Base-by-base conservation (phyloP, 2,329 filamentous ascomycete genomes). In the Grosmannia clavigera region DNA sequence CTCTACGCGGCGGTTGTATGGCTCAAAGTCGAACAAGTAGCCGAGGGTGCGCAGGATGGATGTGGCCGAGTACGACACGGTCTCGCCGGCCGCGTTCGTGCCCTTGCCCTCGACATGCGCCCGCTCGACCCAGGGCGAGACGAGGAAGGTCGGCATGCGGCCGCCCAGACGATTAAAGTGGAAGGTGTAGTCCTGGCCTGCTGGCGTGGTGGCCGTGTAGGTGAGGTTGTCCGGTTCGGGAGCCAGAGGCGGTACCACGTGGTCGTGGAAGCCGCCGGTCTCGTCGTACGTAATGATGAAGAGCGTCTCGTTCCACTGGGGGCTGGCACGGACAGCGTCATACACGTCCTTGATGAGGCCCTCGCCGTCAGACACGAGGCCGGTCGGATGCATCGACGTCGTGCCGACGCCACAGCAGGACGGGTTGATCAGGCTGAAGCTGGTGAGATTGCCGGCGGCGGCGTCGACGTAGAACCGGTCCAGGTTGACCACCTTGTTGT, bases 401-500 rank as follows among this genome's bases (percentile, higher is more conserved):
- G 64, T 65, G 56, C 61, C 64, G 16, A 76, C 76, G 19, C 70
- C 71, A 64, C 79, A 78, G 70, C 79, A 78, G 62, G 76, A 74
- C 4, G 77, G 75, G 65, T 77, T 82, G 68, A 78, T 72, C 66
- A 77, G 79, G 63, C 72, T 75, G 59, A 78, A 75, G 50, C 70
- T 68, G 5, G 75, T 72, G 1, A 79, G 69, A 0, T 67, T 70
- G n/a, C 76, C 76, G 5, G 70, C 70, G 9, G 69, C 65, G 5
- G 76, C 76, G 64, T 78, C 76, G 4, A 64, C 63, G 65, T 74
- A 78, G 65, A 78, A 78, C 48, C 73, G 66, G 22, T 71, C 67
- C 4, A 78, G 64, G 16, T 63, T 54, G 40, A 62, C 58, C 1
- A 65, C 50, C 22, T 70, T 66, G 51, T 71, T 69, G 12, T 69